These are phyloP conservation scores for Neurospora sp. DNA, from an alignment of 495 filamentous ascomycete genomes.

Conservation along the genomic window DNA sequence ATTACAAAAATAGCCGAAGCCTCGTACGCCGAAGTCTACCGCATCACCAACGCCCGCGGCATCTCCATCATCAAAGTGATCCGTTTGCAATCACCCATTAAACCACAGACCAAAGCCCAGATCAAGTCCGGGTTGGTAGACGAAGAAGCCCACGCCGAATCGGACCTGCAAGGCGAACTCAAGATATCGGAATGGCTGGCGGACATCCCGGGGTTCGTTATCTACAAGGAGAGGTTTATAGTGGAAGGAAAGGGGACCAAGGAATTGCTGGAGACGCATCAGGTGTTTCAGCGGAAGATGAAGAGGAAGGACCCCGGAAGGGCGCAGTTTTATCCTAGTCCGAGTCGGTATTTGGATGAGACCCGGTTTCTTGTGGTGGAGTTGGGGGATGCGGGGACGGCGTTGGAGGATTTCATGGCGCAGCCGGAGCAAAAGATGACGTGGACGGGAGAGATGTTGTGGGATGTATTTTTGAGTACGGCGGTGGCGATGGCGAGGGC, in stretches of 20 bases:
- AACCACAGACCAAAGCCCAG: slow-evolving; percentile 34
- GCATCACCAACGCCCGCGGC: slow-evolving; percentile 39
- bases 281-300: slow-evolving; percentile 48
- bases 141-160: slow-evolving; percentile 36
- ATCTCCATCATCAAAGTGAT: slow-evolving; percentile 46
- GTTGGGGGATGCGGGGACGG: slow-evolving; percentile 75
- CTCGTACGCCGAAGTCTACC: slow-evolving; percentile 59
- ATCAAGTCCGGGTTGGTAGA: slow-evolving; percentile 36
- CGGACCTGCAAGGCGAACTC: slow-evolving; percentile 46
- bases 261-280: slow-evolving; percentile 53
- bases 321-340: slow-evolving; percentile 55
- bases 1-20: slow-evolving; percentile 60
- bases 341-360: slow-evolving; percentile 47
- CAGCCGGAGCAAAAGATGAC: too few species aligned
- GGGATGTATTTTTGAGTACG: slow-evolving; percentile 80
- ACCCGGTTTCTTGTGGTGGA: slow-evolving; percentile 77
- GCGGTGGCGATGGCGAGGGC: slow-evolving; percentile 67
- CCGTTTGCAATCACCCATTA: slow-evolving; percentile 37
- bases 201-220: slow-evolving; percentile 79
- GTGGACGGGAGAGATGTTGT: slow-evolving; percentile 43
- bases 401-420: slow-evolving; percentile 51
- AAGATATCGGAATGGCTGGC: slow-evolving; percentile 66
- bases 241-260: slow-evolving; percentile 58
- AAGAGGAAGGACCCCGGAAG: slow-evolving; percentile 49
- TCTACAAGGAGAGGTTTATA: slow-evolving; percentile 70